Conservation (phyloP, 768 basidiomycete species). For the Russula brevipes region DNA sequence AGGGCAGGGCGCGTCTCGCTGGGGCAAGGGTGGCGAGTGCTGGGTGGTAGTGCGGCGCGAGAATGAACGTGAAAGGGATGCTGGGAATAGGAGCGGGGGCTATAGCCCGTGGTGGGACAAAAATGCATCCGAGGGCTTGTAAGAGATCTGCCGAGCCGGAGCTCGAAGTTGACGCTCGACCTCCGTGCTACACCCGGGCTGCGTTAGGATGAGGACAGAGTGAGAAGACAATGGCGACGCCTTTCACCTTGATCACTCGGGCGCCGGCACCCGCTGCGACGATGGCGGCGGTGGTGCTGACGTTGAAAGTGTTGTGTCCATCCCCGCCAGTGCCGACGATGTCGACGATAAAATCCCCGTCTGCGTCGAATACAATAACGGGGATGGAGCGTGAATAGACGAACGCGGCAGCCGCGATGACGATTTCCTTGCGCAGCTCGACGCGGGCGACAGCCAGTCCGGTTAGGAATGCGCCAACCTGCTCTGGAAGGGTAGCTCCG, state of each 20-base stretch:
- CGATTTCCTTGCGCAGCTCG: conserved; percentile 68
- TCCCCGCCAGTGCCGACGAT: conserved; percentile 96
- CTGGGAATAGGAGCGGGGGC: conserved; percentile 49
- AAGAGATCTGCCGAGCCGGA: conserved; percentile 94
- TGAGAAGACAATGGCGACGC: conserved; percentile 32
- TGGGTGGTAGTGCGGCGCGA: conserved; percentile 93
- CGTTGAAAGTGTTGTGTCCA: conserved; percentile 94
- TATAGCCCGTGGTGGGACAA: conserved; percentile 57
- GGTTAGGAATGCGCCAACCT: conserved; percentile 87
- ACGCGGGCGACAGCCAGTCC: conserved; percentile 76
- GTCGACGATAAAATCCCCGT: conserved; percentile 63
- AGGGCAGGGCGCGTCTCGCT: conserved; percentile 79
- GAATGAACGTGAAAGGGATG: conserved; percentile 86
- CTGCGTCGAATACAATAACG: conserved; percentile 51
- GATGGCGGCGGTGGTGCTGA: conserved; percentile 89
- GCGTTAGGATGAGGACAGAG: not conserved
- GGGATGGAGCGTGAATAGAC: conserved; percentile 64
- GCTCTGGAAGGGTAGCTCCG: conserved; percentile 57
- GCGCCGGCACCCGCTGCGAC: conserved; percentile 94
- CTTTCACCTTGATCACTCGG: conserved; percentile 72
- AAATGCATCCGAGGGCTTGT: conserved; percentile 73
- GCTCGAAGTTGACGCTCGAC: conserved; percentile 84
- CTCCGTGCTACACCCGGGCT: conserved; percentile 66
- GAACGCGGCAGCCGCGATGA: conserved; percentile 74
- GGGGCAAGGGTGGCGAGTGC: conserved; percentile 76